Evolutionary conservation across 257 asterid genomes (phyloP).

Genomic region (Solanum etuberosum): DNA sequence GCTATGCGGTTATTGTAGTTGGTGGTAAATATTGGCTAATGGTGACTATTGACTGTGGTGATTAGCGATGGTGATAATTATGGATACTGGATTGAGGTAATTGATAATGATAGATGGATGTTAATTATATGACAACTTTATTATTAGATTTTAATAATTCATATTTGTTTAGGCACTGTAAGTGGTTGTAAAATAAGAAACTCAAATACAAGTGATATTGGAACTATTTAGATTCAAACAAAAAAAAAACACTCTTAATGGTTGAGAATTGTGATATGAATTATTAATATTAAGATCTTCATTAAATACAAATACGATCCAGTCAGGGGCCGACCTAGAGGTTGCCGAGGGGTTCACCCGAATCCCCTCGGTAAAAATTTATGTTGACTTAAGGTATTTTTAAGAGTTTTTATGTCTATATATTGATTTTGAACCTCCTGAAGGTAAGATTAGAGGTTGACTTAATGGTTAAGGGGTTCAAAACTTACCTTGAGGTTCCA

Average conservation of each 20-base stretch:
- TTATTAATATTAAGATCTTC: neutral
- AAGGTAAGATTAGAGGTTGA: no score
- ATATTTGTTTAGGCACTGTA: neutral
- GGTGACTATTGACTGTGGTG: neutral
- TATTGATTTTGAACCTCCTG: no score
- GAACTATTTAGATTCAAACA: neutral
- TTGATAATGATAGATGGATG: neutral
- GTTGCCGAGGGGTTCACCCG: no score
- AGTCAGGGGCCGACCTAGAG: no score
- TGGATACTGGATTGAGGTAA: neutral
- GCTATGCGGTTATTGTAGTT: neutral
- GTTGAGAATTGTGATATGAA: neutral
- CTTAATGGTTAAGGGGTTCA: no score
- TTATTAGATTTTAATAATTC: neutral
- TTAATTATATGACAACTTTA: neutral
- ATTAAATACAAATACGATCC: neutral
- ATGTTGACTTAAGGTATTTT: no score
- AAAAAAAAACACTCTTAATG: neutral
- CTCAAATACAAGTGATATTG: neutral
- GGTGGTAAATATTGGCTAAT: neutral
- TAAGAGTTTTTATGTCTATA: no score
- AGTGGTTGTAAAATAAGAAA: neutral
- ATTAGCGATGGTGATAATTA: neutral
- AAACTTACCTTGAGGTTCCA: no score
- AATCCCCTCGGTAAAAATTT: no score